Evolutionary conservation across 768 basidiomycete genomes (phyloP).

Genomic region (Piloderma croceum): DNA sequence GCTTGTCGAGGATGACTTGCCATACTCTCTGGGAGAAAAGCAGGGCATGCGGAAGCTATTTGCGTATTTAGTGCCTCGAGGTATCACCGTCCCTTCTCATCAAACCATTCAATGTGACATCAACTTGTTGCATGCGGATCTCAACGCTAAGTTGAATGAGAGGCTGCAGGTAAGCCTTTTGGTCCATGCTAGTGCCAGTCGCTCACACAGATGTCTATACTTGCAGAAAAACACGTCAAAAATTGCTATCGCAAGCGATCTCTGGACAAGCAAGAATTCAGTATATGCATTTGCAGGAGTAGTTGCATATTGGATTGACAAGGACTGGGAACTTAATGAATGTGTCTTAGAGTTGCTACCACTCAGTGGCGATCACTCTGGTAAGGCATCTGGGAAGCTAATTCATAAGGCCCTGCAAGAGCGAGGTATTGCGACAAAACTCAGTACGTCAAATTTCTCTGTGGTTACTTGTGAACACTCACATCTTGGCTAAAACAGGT

Average conservation of each 20-base stretch:
- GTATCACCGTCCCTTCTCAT: slow-evolving; percentile 1
- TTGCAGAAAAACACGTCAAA: slow-evolving; percentile 9
- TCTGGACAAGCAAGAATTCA: slow-evolving; percentile 14
- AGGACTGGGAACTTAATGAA: slow-evolving; percentile 7
- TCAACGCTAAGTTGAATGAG: background rate
- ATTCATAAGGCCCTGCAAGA: slow-evolving; percentile 5
- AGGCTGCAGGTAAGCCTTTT: slow-evolving; percentile 1
- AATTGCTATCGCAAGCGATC: slow-evolving; percentile 9
- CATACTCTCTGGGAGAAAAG: too few relatives aligned
- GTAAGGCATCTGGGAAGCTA: slow-evolving; percentile 8
- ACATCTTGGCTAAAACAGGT: slow-evolving; percentile 8
- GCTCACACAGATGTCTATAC: background rate
- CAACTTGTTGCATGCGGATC: background rate
- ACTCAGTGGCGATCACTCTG: slow-evolving; percentile 6
- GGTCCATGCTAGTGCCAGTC: background rate
- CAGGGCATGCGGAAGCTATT: too few relatives aligned
- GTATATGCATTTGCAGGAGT: slow-evolving; percentile 11
- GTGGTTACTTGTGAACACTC: too few relatives aligned
- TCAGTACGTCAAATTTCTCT: slow-evolving; percentile 3
- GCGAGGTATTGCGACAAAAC: background rate
- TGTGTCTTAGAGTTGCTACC: slow-evolving; percentile 7
- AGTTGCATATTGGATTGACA: slow-evolving; percentile 7
- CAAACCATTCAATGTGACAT: slow-evolving; percentile 1
- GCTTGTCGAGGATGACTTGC: too few relatives aligned
- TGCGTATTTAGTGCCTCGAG: background rate